Conservation (phyloP, 805 yeast genomes). For the Candida khao-thaluensis region DNA sequence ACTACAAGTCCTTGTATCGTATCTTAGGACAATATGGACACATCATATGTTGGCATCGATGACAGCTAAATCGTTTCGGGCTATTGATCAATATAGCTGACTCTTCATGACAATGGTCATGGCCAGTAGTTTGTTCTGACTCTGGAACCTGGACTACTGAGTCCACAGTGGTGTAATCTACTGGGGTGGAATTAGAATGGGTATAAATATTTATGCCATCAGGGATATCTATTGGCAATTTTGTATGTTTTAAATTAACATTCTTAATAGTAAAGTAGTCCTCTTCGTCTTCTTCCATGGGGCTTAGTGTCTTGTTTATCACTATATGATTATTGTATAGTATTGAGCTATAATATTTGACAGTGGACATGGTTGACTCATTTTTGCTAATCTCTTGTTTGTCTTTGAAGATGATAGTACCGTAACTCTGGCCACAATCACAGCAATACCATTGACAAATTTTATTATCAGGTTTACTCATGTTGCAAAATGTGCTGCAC, state of each 20-base stretch:
- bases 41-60: constrained; percentile 42
- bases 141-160: too few species aligned
- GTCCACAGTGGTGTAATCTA: too few species aligned
- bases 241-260: constrained; percentile 3
- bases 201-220: not conserved
- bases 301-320: constrained; percentile 7
- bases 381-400: constrained; percentile 9
- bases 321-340: constrained; percentile 17
- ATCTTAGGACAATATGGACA: constrained; percentile 41
- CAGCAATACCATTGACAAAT: constrained; percentile 46
- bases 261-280: constrained; percentile 5
- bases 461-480: constrained; percentile 8
- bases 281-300: constrained; percentile 5
- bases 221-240: constrained; percentile 3
- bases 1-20: constrained; percentile 28
- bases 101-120: constrained; percentile 10
- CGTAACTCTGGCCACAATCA: constrained; percentile 39
- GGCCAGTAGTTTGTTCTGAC: too few species aligned
- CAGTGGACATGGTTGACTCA: constrained; percentile 13
- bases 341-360: constrained; percentile 27
- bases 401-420: constrained; percentile 27
- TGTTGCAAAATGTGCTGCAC: too few species aligned
- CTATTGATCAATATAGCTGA: constrained; percentile 21
- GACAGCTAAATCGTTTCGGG: constrained; percentile 38
- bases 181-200: not conserved